Evolutionary conservation across 257 asterid genomes (phyloP), one percentile per base, ranked within the genome.

Genomic region (Rubia yunnanensis): DNA sequence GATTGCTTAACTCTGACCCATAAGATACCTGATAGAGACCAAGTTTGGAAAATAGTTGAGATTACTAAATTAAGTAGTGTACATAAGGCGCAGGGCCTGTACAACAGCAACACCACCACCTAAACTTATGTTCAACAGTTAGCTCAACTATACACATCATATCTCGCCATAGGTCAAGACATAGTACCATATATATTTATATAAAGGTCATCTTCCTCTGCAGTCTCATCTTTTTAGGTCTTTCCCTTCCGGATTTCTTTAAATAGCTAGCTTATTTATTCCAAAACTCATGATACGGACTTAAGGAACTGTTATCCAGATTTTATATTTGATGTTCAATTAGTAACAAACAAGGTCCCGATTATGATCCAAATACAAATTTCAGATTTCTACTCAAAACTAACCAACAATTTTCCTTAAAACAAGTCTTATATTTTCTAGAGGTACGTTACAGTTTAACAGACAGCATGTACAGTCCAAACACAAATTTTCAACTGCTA

Each of bases 1-100:
- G 97, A 67, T 94, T 94, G 82, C 99, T 88, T 69, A 94, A 70
- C 68, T 94, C 99, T 69, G 99, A 88, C 69, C 99, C 97, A 73
- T 84, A 94, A 35, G 99, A 94, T 72, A 94, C 99, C 99, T 94
- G 70, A 73, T 62, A 76, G 52, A 5, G 10, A 11, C 52, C 32
- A n/a, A 38, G 35, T 13, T 17, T 36, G 9, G 14, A 61, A 31
- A 41, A 69, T 34, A 61, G 23, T 2, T 30, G 8, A 64, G 49
- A 50, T 23, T 49, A 38, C 27, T 3, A 61, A 35, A 23, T 7
- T 30, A 14, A 68, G 26, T 31, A 14, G 52, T 44, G 20, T 17
- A 1, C 18, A 14, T 13, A 41, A 41, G 49, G 20, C 50, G 5
- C 20, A 15, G 5, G 5, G 20, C 50, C 7, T 15, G 20, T 15